A percentile compares a stretch with the other conserved stretches of the same genome.
Conservation (phyloP, 257 asterid genomes). For the Solanum virginianum region DNA sequence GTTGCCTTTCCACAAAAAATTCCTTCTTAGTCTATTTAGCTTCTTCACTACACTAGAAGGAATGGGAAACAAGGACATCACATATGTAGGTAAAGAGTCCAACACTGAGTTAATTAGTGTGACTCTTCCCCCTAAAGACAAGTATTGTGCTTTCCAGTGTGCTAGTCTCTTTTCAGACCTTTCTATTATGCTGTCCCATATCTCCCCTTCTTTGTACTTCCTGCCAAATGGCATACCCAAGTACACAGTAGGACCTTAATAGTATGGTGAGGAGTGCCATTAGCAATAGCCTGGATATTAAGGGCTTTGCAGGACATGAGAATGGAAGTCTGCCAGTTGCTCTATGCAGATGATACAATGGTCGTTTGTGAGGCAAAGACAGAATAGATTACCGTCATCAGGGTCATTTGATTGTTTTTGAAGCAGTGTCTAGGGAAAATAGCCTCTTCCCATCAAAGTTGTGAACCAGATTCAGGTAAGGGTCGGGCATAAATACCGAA, state of each 20-base stretch:
- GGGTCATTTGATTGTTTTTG: background rate
- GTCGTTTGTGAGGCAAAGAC: background rate
- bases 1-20: too few relatives aligned
- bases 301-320: background rate
- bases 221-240: too few relatives aligned
- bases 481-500: background rate
- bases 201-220: too few relatives aligned
- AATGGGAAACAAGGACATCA: too few relatives aligned
- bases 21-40: too few relatives aligned
- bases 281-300: background rate
- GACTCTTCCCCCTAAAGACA: too few relatives aligned
- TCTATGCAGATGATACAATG: background rate
- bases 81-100: too few relatives aligned
- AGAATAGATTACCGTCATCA: background rate
- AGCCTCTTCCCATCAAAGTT: background rate
- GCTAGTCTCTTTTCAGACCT: too few relatives aligned
- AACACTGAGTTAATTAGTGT: too few relatives aligned
- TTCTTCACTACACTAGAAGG: too few relatives aligned
- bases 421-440: background rate
- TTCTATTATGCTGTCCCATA: too few relatives aligned
- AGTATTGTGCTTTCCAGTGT: too few relatives aligned
- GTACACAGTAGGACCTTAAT: background rate
- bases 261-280: background rate
- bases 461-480: background rate
- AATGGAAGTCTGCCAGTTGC: background rate